Evolutionary conservation across 140 eudicot species (phyloP).

Genomic region (Erigeron philadelphicus): DNA sequence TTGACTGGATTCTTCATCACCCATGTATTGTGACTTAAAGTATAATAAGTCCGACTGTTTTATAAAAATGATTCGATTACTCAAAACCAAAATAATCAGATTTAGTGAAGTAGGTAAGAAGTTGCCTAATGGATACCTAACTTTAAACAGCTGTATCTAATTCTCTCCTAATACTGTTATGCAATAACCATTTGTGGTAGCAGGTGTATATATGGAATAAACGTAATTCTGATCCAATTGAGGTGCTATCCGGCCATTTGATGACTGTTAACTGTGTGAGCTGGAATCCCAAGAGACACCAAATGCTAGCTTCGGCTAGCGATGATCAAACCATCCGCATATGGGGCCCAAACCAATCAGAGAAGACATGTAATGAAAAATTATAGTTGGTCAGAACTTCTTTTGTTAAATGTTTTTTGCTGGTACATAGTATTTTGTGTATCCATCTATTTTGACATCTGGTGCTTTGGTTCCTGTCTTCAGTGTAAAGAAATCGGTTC

Average conservation of each 20-base stretch:
- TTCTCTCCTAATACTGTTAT: too few species aligned
- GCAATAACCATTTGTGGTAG: slow-evolving; percentile 3
- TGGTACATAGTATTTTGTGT: slow-evolving; percentile 22
- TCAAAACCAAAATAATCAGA: too few species aligned
- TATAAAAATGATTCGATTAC: too few species aligned
- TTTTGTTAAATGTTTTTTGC: slow-evolving; percentile 20
- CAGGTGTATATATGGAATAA: slow-evolving; percentile 94
- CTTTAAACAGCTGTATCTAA: too few species aligned
- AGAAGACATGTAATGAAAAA: slow-evolving; percentile 7
- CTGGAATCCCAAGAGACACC: slow-evolving; percentile 78
- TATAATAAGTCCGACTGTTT: too few species aligned
- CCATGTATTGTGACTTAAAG: too few species aligned
- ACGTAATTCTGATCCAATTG: slow-evolving; percentile 50
- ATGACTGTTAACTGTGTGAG: slow-evolving; percentile 90
- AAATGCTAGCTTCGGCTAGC: slow-evolving; percentile 90
- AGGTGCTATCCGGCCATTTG: slow-evolving; percentile 63
- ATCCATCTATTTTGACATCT: slow-evolving; percentile 25
- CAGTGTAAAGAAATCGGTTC: slow-evolving; percentile 28
- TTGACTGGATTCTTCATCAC: too few species aligned
- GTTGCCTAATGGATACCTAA: too few species aligned
- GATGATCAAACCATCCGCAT: slow-evolving; percentile 91
- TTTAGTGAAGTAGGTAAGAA: too few species aligned
- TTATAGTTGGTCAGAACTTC: slow-evolving; percentile 18
- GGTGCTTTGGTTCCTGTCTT: slow-evolving; percentile 15
- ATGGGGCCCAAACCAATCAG: slow-evolving; percentile 65